Percentiles rank a stretch among this genome's conserved stretches.
Conservation (phyloP, 345 rosid species). For the Combretum micranthum region DNA sequence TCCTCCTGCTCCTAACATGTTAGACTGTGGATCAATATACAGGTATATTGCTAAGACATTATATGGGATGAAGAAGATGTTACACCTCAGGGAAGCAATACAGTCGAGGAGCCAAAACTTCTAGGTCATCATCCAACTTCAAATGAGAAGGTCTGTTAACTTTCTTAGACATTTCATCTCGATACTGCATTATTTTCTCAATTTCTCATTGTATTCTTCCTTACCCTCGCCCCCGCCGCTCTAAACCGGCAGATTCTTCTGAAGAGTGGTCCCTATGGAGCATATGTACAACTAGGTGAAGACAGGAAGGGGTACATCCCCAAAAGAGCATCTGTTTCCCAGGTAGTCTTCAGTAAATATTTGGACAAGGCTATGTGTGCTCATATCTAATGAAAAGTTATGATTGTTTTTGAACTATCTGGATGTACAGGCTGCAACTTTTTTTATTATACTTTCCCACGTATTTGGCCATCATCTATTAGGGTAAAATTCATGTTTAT, state of each 20-base stretch:
- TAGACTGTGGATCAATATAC: conserved; percentile 2
- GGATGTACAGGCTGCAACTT: no score
- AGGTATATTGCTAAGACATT: conserved; percentile 89
- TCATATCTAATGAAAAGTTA: no score
- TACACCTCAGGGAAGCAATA: conserved; percentile 29
- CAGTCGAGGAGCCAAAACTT: conserved; percentile 72
- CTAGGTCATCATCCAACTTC: conserved; percentile 78
- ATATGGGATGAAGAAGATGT: conserved; percentile 66
- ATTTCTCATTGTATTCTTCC: background rate
- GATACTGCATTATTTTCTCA: background rate
- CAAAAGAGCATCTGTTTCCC: conserved; percentile 69
- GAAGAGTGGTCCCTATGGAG: conserved; percentile 92
- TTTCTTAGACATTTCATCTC: background rate
- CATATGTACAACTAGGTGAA: conserved; percentile 90
- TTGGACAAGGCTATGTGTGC: no score
- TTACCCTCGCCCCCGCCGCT: background rate
- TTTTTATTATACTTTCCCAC: no score
- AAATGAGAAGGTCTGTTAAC: conserved; percentile 65
- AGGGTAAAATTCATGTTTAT: no score
- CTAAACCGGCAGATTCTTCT: conserved; percentile 50
- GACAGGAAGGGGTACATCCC: conserved; percentile 67
- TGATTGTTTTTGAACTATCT: no score
- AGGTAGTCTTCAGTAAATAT: conserved; percentile 29
- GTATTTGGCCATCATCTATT: no score
- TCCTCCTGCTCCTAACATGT: conserved; percentile 1